Conservation (phyloP, 2,329 filamentous ascomycete species). For the Aspergillus ochraceoroseus region DNA sequence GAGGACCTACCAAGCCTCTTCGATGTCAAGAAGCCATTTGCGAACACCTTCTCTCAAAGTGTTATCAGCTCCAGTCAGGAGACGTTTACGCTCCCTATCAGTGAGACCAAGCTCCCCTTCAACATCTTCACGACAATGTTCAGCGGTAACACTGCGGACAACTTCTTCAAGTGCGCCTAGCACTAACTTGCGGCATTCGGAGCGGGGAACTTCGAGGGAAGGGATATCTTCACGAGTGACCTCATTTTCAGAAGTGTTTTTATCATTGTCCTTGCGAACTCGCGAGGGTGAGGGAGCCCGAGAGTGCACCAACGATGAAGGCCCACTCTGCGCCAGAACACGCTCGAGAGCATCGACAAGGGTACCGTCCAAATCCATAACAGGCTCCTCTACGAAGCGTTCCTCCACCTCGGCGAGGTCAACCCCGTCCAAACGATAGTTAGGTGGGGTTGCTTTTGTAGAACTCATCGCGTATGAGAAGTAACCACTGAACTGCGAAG, state of each 20-base stretch:
- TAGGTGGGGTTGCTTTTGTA: constrained; percentile 22
- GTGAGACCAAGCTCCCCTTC: constrained; percentile 30
- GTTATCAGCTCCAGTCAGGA: constrained; percentile 42
- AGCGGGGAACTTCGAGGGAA: constrained; percentile 45
- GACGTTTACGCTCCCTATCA: constrained; percentile 34
- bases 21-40: constrained; percentile 51
- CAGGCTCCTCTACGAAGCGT: constrained; percentile 50
- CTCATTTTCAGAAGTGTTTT: constrained; percentile 19
- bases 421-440: constrained; percentile 18
- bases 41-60: constrained; percentile 54
- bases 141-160: constrained; percentile 51
- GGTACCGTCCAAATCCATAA: constrained; percentile 56
- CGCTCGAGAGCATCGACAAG: constrained; percentile 56
- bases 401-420: constrained; percentile 43
- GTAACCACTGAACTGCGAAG: constrained; percentile 28
- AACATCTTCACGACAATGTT: constrained; percentile 42
- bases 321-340: constrained; percentile 46
- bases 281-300: constrained; percentile 41
- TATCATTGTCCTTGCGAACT: constrained; percentile 32
- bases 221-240: constrained; percentile 27
- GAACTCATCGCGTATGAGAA: constrained; percentile 24
- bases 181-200: constrained; percentile 52
- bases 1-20: constrained; percentile 39
- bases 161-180: constrained; percentile 55
- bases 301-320: constrained; percentile 41